Conservation (phyloP, 2,329 filamentous ascomycete species). For the Amauroascus niger region DNA sequence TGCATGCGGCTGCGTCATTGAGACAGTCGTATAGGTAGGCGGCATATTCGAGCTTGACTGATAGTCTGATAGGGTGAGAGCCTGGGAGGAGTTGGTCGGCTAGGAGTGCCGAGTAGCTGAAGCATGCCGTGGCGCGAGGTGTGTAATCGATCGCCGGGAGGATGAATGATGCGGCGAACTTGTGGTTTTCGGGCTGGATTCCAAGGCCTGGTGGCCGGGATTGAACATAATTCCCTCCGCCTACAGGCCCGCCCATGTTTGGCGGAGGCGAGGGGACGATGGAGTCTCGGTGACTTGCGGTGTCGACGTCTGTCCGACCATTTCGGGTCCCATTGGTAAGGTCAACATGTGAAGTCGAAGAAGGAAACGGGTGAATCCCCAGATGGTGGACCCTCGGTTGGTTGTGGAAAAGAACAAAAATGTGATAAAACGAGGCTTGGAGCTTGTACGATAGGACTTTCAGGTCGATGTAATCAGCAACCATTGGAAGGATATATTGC, state of each 20-base stretch:
- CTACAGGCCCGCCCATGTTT: constrained; percentile 51
- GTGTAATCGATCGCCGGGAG: constrained; percentile 73
- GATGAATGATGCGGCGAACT: constrained; percentile 59
- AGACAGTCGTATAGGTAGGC: constrained; percentile 91
- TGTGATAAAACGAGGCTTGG: constrained; percentile 87
- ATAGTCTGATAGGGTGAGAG: constrained; percentile 79
- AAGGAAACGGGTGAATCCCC: constrained; percentile 38
- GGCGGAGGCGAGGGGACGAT: constrained; percentile 39
- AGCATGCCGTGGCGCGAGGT: constrained; percentile 69
- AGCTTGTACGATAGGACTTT: constrained; percentile 87
- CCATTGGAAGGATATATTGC: constrained; percentile 74
- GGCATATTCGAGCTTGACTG: constrained; percentile 82
- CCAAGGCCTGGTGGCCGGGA: constrained; percentile 37
- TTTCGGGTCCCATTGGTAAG: constrained; percentile 25
- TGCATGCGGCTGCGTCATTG: constrained; percentile 66
- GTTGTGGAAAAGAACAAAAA: constrained; percentile 94
- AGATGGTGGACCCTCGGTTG: constrained; percentile 63
- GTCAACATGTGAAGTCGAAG: constrained; percentile 19
- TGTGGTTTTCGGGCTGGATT: constrained; percentile 23
- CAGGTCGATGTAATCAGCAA: constrained; percentile 66
- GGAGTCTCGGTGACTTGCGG: constrained; percentile 24
- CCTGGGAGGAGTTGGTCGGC: constrained; percentile 71
- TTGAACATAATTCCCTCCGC: constrained; percentile 43
- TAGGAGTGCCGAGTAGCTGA: constrained; percentile 63
- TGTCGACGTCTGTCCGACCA: constrained; percentile 12